Evolutionary conservation across 1,139 yeast genomes (phyloP).

Genomic region (Diutina catenulata): DNA sequence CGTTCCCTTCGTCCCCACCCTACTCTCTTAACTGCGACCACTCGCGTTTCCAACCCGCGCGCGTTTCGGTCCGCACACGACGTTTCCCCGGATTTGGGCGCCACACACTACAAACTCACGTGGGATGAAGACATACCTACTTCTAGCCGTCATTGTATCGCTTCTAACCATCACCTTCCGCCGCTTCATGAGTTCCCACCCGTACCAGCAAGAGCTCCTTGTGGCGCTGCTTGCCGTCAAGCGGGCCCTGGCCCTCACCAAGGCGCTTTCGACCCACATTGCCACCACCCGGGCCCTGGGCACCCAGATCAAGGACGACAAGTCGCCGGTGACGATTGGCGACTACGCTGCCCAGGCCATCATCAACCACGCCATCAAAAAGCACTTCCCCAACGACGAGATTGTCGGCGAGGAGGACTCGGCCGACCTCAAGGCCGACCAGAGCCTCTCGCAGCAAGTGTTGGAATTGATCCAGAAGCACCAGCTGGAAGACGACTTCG

Average conservation of each 20-base stretch:
- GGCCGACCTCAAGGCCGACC: constrained; percentile 37
- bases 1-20: too few relatives aligned
- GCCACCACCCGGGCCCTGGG: constrained; percentile 41
- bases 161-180: neutral
- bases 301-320: constrained; percentile 74
- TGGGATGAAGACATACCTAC: neutral
- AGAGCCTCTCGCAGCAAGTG: constrained; percentile 32
- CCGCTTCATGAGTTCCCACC: neutral
- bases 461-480: constrained; percentile 36
- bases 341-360: constrained; percentile 96
- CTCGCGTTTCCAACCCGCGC: too few relatives aligned
- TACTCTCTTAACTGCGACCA: too few relatives aligned
- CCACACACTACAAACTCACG: too few relatives aligned
- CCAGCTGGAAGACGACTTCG: constrained; percentile 20
- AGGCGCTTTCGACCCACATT: constrained; percentile 52
- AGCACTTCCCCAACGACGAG: constrained; percentile 72
- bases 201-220: constrained; percentile 43
- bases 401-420: constrained; percentile 95
- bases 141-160: neutral
- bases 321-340: constrained; percentile 93
- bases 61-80: too few relatives aligned
- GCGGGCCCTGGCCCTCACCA: constrained; percentile 72
- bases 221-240: constrained; percentile 86
- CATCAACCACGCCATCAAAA: constrained; percentile 68
- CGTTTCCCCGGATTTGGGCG: too few relatives aligned